phyloP scores from a whole-genome alignment of 2,329 filamentous ascomycete genomes.

The Pyricularia grisea region DNA sequence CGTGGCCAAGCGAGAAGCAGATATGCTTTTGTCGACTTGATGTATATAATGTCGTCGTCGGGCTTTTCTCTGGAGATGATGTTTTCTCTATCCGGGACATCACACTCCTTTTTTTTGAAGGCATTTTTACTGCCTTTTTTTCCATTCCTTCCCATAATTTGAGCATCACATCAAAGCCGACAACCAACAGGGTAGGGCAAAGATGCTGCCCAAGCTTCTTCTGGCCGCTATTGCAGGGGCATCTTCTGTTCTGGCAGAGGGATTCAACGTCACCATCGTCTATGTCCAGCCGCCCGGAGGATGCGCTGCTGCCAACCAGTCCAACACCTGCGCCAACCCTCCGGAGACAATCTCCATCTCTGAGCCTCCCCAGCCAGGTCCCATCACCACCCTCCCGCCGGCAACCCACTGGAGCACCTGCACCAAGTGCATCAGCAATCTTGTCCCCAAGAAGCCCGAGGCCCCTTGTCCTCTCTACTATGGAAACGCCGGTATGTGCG shows the following conservation, averaged over 20 bases:
- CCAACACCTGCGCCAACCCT: neutral
- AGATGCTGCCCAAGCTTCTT: neutral
- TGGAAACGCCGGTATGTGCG: neutral
- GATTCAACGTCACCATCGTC: constrained; percentile 2
- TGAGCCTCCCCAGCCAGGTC: neutral
- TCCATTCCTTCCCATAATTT: neutral
- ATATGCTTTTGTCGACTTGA: too few species aligned
- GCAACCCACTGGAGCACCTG: neutral
- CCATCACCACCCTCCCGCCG: neutral
- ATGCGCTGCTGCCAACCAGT: neutral
- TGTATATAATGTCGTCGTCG: neutral
- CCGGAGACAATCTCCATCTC: neutral
- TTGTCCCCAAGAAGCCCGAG: neutral
- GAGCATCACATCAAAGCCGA: neutral
- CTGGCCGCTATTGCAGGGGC: neutral
- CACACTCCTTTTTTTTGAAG: neutral
- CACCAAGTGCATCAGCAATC: neutral
- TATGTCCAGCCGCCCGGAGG: neutral
- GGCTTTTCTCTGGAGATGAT: neutral
- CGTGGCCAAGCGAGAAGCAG: too few species aligned
- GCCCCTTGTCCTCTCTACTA: neutral
- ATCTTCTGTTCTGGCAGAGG: neutral
- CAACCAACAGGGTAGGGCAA: neutral
- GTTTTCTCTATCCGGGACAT: neutral
- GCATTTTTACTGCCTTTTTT: neutral